These are phyloP conservation scores for Sphagnurus paluster DNA, from an alignment of 1,284 basidiomycete species.

Conservation along the genomic window DNA sequence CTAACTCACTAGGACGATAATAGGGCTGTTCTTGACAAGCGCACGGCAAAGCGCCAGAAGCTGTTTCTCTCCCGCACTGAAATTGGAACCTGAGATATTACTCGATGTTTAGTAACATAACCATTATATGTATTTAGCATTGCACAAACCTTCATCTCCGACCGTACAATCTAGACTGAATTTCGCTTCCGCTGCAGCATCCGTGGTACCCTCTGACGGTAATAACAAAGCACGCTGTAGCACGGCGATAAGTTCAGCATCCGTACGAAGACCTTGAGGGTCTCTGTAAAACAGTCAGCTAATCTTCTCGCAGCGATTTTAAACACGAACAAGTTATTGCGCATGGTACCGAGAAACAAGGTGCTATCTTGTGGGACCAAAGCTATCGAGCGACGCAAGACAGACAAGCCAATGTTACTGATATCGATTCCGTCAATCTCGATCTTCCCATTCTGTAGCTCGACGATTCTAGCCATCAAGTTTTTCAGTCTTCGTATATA, in stretches of 20 bases:
- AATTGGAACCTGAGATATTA: slow-evolving; percentile 57
- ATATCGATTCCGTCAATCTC: slow-evolving; percentile 74
- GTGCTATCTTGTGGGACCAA: slow-evolving; percentile 73
- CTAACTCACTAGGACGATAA: slow-evolving; percentile 63
- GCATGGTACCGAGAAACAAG: slow-evolving; percentile 64
- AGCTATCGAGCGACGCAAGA: slow-evolving; percentile 61
- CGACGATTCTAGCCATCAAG: slow-evolving; percentile 60
- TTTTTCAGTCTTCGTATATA: slow-evolving; percentile 17
- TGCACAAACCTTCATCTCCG: slow-evolving; percentile 55
- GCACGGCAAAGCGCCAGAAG: slow-evolving; percentile 74
- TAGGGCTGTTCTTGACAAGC: slow-evolving; percentile 66
- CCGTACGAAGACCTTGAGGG: slow-evolving; percentile 53
- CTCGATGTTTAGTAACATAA: slow-evolving; percentile 14
- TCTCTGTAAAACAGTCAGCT: slow-evolving; percentile 53
- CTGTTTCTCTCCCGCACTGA: slow-evolving; percentile 78
- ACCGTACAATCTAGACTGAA: slow-evolving; percentile 68
- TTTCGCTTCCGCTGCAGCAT: slow-evolving; percentile 55
- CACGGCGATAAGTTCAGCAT: slow-evolving; percentile 47
- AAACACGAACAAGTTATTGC: slow-evolving; percentile 65
- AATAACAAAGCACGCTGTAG: slow-evolving; percentile 64
- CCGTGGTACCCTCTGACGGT: slow-evolving; percentile 46
- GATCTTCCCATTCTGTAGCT: slow-evolving; percentile 62
- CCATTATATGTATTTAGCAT: neutral
- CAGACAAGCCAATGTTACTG: slow-evolving; percentile 51
- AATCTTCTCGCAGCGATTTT: too few relatives aligned